Conservation (phyloP, 1,284 basidiomycete species). For the Stereum hirsutum region DNA sequence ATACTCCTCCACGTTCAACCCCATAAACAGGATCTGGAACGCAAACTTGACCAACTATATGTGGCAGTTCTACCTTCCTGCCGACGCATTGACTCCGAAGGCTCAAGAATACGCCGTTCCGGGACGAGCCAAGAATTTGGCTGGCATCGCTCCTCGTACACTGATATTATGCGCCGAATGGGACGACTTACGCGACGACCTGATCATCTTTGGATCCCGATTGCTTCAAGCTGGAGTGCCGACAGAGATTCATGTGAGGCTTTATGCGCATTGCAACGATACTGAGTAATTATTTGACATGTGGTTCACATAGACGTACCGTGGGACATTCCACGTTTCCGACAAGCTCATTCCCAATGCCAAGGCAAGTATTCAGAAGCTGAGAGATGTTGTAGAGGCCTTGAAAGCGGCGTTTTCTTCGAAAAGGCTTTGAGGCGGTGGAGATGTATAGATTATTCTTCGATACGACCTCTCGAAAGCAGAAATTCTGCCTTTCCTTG, state of each 20-base stretch:
- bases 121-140: neutral
- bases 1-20: neutral
- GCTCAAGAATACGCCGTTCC: neutral
- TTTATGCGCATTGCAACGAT: neutral
- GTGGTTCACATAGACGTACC: neutral
- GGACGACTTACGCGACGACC: neutral
- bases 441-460: neutral
- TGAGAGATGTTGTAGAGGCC: neutral
- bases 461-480: neutral
- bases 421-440: too few relatives aligned
- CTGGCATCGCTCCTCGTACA: neutral
- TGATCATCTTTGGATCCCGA: neutral
- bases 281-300: neutral
- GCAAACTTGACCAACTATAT: neutral
- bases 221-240: neutral
- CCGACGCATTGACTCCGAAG: neutral
- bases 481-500: too few relatives aligned
- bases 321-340: conserved; percentile 1
- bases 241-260: conserved; percentile 1
- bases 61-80: conserved; percentile 1
- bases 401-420: neutral
- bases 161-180: neutral
- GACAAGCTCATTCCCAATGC: neutral
- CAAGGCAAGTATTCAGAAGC: neutral
- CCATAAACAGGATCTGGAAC: conserved; percentile 2